phyloP scores from a whole-genome alignment of 148 eudicot genomes.

The Talinum fruticosum region DNA sequence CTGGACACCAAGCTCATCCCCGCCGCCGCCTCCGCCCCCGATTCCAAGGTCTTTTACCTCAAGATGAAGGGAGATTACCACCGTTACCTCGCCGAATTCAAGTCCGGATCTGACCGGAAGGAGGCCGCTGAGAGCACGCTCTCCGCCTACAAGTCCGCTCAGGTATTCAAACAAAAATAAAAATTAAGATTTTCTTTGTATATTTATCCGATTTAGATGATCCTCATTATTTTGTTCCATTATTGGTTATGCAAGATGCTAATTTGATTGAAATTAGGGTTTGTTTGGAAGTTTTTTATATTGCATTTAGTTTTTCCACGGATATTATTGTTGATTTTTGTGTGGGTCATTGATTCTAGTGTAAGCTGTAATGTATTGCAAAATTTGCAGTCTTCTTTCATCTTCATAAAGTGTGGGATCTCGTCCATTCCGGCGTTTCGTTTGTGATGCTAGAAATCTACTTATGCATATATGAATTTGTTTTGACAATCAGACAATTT shows the following conservation, averaged over 20 bases:
- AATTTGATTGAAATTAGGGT: neutral
- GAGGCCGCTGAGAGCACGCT: slow-evolving; percentile 31
- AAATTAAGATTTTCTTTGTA: too few species aligned
- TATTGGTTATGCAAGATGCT: neutral
- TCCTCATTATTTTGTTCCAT: neutral
- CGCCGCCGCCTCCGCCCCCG: slow-evolving; percentile 14
- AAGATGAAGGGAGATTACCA: slow-evolving; percentile 39
- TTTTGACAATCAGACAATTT: too few species aligned
- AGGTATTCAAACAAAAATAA: too few species aligned
- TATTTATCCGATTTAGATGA: neutral
- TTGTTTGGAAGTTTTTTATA: neutral
- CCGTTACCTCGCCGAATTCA: slow-evolving; percentile 36
- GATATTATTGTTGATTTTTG: neutral
- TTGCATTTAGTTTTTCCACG: too few species aligned
- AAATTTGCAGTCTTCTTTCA: too few species aligned
- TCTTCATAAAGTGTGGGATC: neutral
- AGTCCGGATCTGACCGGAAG: slow-evolving; percentile 26
- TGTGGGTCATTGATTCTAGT: neutral
- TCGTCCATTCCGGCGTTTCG: neutral
- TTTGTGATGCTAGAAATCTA: neutral
- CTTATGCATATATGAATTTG: too few species aligned
- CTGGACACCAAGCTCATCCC: slow-evolving; percentile 24
- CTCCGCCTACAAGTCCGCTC: slow-evolving; percentile 30
- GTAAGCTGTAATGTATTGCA: neutral
- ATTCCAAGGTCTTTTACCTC: slow-evolving; percentile 27